Percentiles rank a stretch among this genome's conserved stretches.
Evolutionary conservation across 257 asterid genomes (phyloP).

Genomic region (Petrea volubilis): DNA sequence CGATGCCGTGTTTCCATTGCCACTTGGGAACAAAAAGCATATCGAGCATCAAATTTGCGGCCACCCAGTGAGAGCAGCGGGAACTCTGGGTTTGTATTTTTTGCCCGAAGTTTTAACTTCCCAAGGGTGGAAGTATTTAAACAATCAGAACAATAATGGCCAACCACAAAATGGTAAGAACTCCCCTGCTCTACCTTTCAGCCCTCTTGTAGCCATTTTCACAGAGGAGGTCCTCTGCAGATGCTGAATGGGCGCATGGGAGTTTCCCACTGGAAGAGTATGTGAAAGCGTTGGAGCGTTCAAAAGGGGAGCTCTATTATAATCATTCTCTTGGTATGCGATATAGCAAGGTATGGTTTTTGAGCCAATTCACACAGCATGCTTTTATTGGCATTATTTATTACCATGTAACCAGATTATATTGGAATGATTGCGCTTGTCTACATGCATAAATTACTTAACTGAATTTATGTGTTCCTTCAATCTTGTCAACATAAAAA

Average conservation of each 20-base stretch:
- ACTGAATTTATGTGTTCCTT: neutral
- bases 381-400: slow-evolving; percentile 14
- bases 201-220: slow-evolving; percentile 71
- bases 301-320: slow-evolving; percentile 80
- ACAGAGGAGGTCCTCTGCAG: slow-evolving; percentile 53
- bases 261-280: slow-evolving; percentile 90
- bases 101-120: slow-evolving; percentile 64
- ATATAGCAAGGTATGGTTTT: slow-evolving; percentile 80
- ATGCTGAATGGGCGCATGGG: slow-evolving; percentile 81
- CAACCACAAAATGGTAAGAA: slow-evolving; percentile 32
- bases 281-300: slow-evolving; percentile 74
- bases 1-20: slow-evolving; percentile 79
- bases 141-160: slow-evolving; percentile 37
- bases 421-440: neutral
- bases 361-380: slow-evolving; percentile 28
- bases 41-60: slow-evolving; percentile 44
- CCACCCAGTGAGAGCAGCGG: slow-evolving; percentile 56
- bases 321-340: slow-evolving; percentile 92
- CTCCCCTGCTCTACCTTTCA: slow-evolving; percentile 53
- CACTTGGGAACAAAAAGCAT: slow-evolving; percentile 74
- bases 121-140: slow-evolving; percentile 75
- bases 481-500: neutral
- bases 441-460: neutral
- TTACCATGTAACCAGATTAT: neutral
- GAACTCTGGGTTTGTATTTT: slow-evolving; percentile 77